These are phyloP conservation scores for Syzygium syzygioides DNA, from an alignment of 441 rosid genomes.

Conservation along the genomic window DNA sequence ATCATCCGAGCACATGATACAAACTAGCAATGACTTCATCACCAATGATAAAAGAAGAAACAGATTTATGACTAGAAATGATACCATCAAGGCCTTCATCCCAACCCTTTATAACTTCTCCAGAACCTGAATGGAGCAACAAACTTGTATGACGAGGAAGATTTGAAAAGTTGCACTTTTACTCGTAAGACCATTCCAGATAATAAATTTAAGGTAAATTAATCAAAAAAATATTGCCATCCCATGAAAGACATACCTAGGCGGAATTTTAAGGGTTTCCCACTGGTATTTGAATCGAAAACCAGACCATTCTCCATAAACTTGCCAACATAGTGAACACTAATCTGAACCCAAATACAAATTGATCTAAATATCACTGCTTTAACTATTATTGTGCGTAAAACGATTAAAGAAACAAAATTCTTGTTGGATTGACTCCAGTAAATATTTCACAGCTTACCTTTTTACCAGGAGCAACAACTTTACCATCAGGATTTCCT, in stretches of 20 bases:
- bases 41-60: neutral
- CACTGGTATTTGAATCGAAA: slow-evolving; percentile 34
- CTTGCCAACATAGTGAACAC: slow-evolving; percentile 36
- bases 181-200: neutral
- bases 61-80: neutral
- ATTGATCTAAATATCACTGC: neutral
- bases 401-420: neutral
- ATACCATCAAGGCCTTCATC: slow-evolving; percentile 55
- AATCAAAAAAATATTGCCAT: neutral
- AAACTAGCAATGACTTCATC: neutral
- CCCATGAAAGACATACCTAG: slow-evolving; percentile 26
- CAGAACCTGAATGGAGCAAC: slow-evolving; percentile 26
- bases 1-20: neutral
- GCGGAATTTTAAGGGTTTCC: slow-evolving; percentile 31
- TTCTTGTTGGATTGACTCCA: neutral
- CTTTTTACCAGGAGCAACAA: slow-evolving; percentile 43
- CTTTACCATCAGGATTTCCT: slow-evolving; percentile 36
- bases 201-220: neutral
- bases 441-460: slow-evolving; percentile 11
- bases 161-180: neutral
- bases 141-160: neutral
- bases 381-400: neutral
- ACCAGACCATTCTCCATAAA: slow-evolving; percentile 34
- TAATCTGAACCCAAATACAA: slow-evolving; percentile 32
- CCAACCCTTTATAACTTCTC: slow-evolving; percentile 33